Percentiles rank a stretch among this genome's conserved stretches.
Evolutionary conservation across 345 rosid species (phyloP).

Genomic region (Eutrema heterophyllum): DNA sequence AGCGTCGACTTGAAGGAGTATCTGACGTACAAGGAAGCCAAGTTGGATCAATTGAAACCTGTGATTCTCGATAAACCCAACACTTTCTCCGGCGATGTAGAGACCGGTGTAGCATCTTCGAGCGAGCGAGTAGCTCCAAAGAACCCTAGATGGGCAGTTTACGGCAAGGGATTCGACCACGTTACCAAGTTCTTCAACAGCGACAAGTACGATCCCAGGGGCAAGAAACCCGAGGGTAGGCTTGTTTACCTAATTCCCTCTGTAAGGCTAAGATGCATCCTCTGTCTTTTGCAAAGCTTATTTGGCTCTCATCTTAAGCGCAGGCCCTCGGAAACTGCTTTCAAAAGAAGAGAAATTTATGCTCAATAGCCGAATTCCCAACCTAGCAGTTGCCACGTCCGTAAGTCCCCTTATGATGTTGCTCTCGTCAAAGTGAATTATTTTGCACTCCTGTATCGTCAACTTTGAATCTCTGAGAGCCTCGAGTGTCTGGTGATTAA

Average conservation of each 20-base stretch:
- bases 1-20: constrained; percentile 56
- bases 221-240: constrained; percentile 55
- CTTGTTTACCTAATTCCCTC: background rate
- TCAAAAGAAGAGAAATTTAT: constrained; percentile 73
- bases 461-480: background rate
- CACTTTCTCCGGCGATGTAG: constrained; percentile 24
- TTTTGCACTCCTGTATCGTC: no score
- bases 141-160: constrained; percentile 93
- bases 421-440: background rate
- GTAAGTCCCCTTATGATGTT: constrained; percentile 42
- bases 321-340: constrained; percentile 65
- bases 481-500: background rate
- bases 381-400: constrained; percentile 66
- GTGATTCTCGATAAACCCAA: constrained; percentile 54
- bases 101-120: constrained; percentile 5
- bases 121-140: constrained; percentile 59
- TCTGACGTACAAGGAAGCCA: constrained; percentile 57
- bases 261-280: no score
- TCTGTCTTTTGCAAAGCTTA: background rate
- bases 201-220: constrained; percentile 50
- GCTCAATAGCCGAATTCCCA: constrained; percentile 63
- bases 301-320: background rate
- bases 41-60: constrained; percentile 58
- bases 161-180: constrained; percentile 83
- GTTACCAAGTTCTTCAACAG: constrained; percentile 61